Base-by-base conservation (phyloP, 148 eudicot species). In the Arbutus unedo region DNA sequence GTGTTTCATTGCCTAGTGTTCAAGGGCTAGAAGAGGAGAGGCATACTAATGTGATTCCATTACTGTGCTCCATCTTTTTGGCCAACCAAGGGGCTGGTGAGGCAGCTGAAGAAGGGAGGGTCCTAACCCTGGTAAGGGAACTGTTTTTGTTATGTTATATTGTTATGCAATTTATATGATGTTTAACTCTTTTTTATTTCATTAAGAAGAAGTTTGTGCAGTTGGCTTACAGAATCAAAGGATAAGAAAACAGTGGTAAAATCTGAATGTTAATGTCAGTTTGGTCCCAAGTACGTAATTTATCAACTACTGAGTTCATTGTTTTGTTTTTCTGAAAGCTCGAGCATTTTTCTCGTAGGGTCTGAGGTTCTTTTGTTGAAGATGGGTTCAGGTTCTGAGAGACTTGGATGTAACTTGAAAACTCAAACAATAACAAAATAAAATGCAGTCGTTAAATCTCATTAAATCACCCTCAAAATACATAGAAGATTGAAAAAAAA, bases 31-130 rank as follows among this genome's bases (percentile, higher is more conserved):
- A 81, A 19, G 89, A 83, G 73, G 89, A 86, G 83, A 81, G 74
- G 80, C 86, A 89, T 41, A 89, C 83, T 3, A 90, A 90, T 83
- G 89, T 94, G 38, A 89, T 96, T 82, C 92, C 97, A 25, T 84
- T 96, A 57, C 81, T 96, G 62, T 96, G 98, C 87, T 92, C 99
- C 53, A 91, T 96, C 83, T 96, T 96, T 89, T 86, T 90, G 91
- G 94, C 93, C 74, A 94, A 96, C 85, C 96, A 93, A 83, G 98
- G 98, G 79, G 92, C 92, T 25, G 89, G 90, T 78, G 98, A 96
- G 88, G 92, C 93, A 50, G 90, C 93, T 64, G 98, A 85, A 82
- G 98, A 94, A 88, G 99, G 87, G 59, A 89, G 88, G 80, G 76
- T 44, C 64, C 85, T 89, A 79, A 78, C 91, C 55, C 88, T 82